Conservation (phyloP, 768 basidiomycete species). For the Tricholoma bakamatsutake region DNA sequence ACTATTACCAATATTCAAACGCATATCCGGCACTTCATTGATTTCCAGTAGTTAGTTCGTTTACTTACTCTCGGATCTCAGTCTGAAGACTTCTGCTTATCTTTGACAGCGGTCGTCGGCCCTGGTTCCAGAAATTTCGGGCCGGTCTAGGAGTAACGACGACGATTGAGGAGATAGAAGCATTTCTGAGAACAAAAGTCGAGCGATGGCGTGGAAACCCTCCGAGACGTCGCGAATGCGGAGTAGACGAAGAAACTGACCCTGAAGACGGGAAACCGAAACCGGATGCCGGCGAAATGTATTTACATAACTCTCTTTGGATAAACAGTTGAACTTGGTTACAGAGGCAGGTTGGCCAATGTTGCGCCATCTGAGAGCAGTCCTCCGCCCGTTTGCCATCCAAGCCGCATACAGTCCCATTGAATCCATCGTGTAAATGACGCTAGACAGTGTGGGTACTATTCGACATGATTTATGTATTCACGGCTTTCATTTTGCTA, state of each 20-base stretch:
- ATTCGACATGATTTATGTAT: no score
- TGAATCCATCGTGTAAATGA: slow-evolving; percentile 73
- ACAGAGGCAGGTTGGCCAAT: no score
- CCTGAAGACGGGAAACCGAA: slow-evolving; percentile 8
- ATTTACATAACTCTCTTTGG: slow-evolving; percentile 3
- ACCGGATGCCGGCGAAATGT: slow-evolving; percentile 9
- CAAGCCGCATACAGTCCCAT: slow-evolving; percentile 75
- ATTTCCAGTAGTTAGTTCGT: slow-evolving; percentile 55
- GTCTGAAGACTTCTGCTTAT: slow-evolving; percentile 5
- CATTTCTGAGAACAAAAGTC: slow-evolving; percentile 36
- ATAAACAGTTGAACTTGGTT: neutral
- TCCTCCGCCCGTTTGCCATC: slow-evolving; percentile 62
- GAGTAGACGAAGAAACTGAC: slow-evolving; percentile 9
- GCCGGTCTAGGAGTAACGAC: slow-evolving; percentile 34
- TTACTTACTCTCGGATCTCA: slow-evolving; percentile 6
- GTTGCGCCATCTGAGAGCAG: slow-evolving; percentile 43
- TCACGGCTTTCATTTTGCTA: no score
- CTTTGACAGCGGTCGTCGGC: slow-evolving; percentile 35
- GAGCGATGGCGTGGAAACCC: slow-evolving; percentile 43
- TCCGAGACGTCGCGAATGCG: slow-evolving; percentile 20
- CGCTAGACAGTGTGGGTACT: neutral
- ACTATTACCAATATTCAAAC: slow-evolving; percentile 46
- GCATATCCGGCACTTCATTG: slow-evolving; percentile 64
- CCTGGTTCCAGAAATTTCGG: slow-evolving; percentile 56
- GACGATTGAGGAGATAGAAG: slow-evolving; percentile 41